These are phyloP conservation scores for Sorghum bicolor DNA, from an alignment of 176 grass and related monocot genomes.

Conservation along the genomic window Sorghum_bicolor_NCBIv3 NC_012871.2:70779501-70780000, in stretches of 20 bases:
- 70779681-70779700: background rate
- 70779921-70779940: conserved; percentile 85
- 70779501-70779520: background rate
- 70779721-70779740: background rate
- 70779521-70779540: conserved; percentile 8
- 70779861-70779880: conserved; percentile 11
- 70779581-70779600: background rate
- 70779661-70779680: background rate
- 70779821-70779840: conserved; percentile 24
- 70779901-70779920: conserved; percentile 95
- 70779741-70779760: conserved; percentile 57
- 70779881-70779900: conserved; percentile 56
- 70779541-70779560: background rate
- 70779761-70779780: conserved; percentile 97
- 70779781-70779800: conserved; percentile 98
- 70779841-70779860: conserved; percentile 32
- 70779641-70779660: background rate
- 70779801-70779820: conserved; percentile 95
- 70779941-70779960: conserved; percentile 75
- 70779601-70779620: background rate
- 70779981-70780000: conserved; percentile 99
- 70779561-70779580: conserved; percentile 1
- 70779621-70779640: background rate
- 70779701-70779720: conserved; percentile 12
- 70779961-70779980: conserved; percentile 94